phyloP scores from a whole-genome alignment of 345 rosid species.

The Xanthoceras sorbifolium region DNA sequence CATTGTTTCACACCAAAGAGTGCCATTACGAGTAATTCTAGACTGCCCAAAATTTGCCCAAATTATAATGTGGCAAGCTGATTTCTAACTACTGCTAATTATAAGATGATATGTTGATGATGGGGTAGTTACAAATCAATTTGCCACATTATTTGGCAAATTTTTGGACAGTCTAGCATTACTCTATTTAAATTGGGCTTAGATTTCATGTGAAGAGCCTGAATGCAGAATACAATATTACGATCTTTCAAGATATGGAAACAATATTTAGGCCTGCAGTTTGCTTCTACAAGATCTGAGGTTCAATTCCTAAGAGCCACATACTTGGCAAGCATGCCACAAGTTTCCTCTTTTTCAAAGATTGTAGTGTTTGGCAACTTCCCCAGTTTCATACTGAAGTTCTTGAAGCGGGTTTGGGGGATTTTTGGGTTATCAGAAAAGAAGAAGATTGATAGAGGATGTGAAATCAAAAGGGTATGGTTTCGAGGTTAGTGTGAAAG shows the following conservation, averaged over 20 bases:
- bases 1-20: background rate
- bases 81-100: no score
- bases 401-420: background rate
- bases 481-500: background rate
- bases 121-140: no score
- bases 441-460: background rate
- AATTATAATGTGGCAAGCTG: no score
- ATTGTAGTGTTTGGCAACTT: background rate
- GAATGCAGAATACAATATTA: background rate
- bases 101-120: no score
- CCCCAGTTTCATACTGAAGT: background rate
- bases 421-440: background rate
- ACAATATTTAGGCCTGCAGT: background rate
- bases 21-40: no score
- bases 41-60: no score
- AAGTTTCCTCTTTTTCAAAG: background rate
- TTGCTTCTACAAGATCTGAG: background rate
- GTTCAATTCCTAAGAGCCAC: background rate
- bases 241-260: background rate
- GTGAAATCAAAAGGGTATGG: background rate
- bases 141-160: no score
- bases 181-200: background rate
- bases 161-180: no score
- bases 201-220: background rate
- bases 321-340: background rate